Base-by-base conservation (phyloP, 768 basidiomycete genomes). In the Lactarius akahatsu region DNA sequence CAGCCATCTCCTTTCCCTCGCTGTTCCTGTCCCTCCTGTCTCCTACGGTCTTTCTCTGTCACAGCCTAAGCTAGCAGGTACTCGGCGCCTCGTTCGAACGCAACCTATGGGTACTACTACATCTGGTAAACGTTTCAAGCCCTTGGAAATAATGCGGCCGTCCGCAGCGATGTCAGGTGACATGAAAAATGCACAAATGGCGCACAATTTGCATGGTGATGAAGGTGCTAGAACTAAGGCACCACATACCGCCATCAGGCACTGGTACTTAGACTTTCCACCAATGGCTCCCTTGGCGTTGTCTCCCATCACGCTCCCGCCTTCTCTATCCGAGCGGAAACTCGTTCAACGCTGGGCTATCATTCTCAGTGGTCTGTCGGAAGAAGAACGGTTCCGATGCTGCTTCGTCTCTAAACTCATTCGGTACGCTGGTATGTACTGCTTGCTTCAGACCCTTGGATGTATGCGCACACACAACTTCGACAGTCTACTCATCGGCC, bases 401-500 rank as follows among this genome's bases (percentile, higher is more conserved):
- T 71, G 74, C n/a, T 74, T 80, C 36, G 87, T 86, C 16, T 90
- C 86, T 15, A 82, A 82, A 61, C 78, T 81, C 43, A 81, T 90
- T 71, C 82, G 87, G 58, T 88, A 88, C 74, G 85, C 88, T 76
- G 84, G 88, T 86, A 71, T 40, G 72, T n/a, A 7, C 32, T 65
- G 61, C 28, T 23, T 26, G 26, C 54, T 13, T 4, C 13, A 69
- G 23, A 63, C 40, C 34, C 8, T 26, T 6, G 34, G 23, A 20
- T 18, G 40, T 60, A 36, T 23, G 56, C 43, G 57, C 30, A 68
- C n/a, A 15, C 9, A 15, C 9, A 26, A 58, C 47, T 65, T 36
- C 28, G 71, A 57, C 65, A 92, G 90, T 84, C 7, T 87, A 88
- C 74, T 78, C 89, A 4, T 86, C 89, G 13, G 89, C 90, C 0